Evolutionary conservation across 1,139 yeast species (phyloP).

Genomic region (Arxiozyma slooffiae): DNA sequence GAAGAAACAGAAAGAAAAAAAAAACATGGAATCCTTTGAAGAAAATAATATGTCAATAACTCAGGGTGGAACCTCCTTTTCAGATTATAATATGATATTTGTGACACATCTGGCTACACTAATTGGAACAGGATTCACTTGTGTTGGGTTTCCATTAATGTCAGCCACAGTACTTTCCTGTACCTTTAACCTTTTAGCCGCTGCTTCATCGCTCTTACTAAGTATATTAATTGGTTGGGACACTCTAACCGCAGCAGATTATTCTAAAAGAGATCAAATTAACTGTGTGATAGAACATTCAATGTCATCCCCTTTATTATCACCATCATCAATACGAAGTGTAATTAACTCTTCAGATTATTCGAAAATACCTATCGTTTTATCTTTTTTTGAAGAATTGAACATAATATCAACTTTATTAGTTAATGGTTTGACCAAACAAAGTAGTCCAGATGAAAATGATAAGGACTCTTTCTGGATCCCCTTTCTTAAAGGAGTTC

Average conservation of each 20-base stretch:
- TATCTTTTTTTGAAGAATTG: background rate
- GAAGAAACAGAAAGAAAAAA: background rate
- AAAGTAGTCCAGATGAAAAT: background rate
- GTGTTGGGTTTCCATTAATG: slow-evolving; percentile 1
- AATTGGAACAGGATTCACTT: slow-evolving; percentile 2
- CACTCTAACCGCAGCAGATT: background rate
- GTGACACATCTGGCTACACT: slow-evolving; percentile 1
- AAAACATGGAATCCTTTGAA: too few relatives aligned
- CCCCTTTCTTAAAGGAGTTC: background rate
- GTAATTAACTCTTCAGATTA: background rate
- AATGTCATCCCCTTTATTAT: background rate
- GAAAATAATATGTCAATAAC: background rate
- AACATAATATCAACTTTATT: background rate
- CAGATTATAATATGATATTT: slow-evolving; percentile 4
- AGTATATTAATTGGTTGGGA: slow-evolving; percentile 2
- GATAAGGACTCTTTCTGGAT: background rate
- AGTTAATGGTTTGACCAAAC: background rate
- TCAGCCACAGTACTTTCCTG: background rate
- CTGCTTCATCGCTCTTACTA: background rate
- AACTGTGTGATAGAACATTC: background rate
- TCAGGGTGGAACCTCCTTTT: background rate
- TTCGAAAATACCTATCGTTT: background rate
- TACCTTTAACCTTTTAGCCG: background rate
- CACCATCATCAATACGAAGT: background rate
- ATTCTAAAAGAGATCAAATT: background rate